Evolutionary conservation across 306 rosid genomes (phyloP).

Genomic region (Sindora glabra): DNA sequence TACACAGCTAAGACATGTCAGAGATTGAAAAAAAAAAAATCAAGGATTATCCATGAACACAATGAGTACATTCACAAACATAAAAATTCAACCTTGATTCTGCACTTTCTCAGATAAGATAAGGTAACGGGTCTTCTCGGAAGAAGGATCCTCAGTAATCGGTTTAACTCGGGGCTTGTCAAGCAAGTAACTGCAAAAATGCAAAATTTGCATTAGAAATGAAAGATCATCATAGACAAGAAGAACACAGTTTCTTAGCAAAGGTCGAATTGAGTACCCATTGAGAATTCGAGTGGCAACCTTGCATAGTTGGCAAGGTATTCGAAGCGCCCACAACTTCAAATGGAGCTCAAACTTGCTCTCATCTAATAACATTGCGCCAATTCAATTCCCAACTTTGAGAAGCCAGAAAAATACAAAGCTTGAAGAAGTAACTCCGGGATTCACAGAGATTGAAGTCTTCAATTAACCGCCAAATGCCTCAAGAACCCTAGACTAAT

Average conservation of each 20-base stretch:
- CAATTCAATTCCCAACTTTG: no score
- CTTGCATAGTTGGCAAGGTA: conserved; percentile 81
- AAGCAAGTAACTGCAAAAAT: conserved; percentile 52
- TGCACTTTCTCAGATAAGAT: conserved; percentile 60
- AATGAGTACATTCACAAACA: background rate
- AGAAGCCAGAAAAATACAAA: no score
- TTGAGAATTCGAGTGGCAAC: conserved; percentile 62
- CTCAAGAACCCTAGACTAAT: no score
- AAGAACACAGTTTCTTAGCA: background rate
- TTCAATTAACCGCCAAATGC: no score
- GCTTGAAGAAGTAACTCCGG: no score
- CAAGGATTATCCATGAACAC: background rate
- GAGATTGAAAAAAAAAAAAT: background rate
- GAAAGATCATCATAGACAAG: background rate
- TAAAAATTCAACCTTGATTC: conserved; percentile 45
- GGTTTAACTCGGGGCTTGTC: conserved; percentile 87
- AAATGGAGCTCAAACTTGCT: conserved; percentile 60
- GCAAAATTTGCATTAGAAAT: background rate
- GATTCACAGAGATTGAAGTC: no score
- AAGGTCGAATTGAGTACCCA: conserved; percentile 37
- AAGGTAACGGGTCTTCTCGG: conserved; percentile 59
- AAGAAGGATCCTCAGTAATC: conserved; percentile 65
- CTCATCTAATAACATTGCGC: conserved; percentile 55
- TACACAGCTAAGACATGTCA: conserved; percentile 7
- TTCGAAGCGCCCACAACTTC: conserved; percentile 71